Evolutionary conservation across 768 basidiomycete species (phyloP).

Genomic region (Mycena pura): DNA sequence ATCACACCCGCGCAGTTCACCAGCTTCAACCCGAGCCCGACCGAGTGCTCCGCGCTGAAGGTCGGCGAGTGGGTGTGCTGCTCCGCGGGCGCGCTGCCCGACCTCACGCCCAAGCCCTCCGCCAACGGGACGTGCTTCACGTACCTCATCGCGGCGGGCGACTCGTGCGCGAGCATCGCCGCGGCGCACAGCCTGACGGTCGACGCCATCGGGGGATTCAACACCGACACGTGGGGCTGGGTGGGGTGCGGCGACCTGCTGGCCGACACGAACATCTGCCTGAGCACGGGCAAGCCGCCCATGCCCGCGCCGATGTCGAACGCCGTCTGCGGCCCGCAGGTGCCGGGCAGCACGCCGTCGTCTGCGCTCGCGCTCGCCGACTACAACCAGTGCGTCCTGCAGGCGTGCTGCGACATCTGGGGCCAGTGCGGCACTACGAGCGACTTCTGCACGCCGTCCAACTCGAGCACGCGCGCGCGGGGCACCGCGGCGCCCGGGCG

Average conservation of each 20-base stretch:
- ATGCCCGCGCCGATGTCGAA: neutral
- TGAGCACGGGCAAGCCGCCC: neutral
- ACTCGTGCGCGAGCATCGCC: neutral
- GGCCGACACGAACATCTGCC: neutral
- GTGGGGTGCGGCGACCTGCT: neutral
- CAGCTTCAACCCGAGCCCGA: constrained; percentile 8
- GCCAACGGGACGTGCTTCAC: neutral
- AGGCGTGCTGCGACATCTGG: constrained; percentile 9
- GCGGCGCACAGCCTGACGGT: neutral
- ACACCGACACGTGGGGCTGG: constrained; percentile 4
- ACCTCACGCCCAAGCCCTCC: neutral
- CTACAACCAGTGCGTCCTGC: neutral
- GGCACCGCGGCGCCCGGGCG: neutral
- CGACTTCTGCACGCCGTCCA: neutral
- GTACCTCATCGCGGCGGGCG: neutral
- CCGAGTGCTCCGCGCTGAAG: constrained; percentile 2
- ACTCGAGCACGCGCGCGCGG: neutral
- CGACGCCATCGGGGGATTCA: neutral
- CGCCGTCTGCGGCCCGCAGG: constrained; percentile 1
- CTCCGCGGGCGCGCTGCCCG: neutral
- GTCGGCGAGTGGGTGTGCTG: constrained; percentile 8
- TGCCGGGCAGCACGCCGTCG: neutral
- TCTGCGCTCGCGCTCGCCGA: no score
- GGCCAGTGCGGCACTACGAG: constrained; percentile 9
- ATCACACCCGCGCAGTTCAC: constrained; percentile 8